phyloP scores from a whole-genome alignment of 176 grass and related monocot genomes.

The Echinochloa phyllopogon region DNA sequence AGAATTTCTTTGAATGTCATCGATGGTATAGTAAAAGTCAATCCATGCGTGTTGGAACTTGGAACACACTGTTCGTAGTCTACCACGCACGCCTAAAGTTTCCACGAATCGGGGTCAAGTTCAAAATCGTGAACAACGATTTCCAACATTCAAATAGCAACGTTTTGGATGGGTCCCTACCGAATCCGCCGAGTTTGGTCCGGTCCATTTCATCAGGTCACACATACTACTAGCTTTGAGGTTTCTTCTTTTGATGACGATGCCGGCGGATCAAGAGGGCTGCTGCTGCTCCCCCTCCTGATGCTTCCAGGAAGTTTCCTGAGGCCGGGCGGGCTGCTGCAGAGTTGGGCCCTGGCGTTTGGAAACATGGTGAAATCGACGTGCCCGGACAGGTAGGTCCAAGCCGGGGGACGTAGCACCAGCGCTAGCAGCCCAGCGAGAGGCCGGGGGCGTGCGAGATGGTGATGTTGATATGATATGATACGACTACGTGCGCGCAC shows the following conservation, averaged over 20 bases:
- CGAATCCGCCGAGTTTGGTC: neutral
- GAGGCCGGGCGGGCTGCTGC: neutral
- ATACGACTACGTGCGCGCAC: neutral
- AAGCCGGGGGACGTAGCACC: neutral
- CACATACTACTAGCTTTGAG: neutral
- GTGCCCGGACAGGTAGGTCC: slow-evolving; percentile 1
- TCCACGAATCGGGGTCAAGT: neutral
- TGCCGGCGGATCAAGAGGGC: neutral
- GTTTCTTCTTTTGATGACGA: neutral
- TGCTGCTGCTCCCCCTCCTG: neutral
- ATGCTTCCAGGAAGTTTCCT: slow-evolving; percentile 36
- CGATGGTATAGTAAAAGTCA: neutral
- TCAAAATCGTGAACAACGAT: neutral
- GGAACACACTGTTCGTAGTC: slow-evolving; percentile 7
- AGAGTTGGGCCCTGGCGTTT: neutral
- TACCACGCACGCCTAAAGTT: neutral
- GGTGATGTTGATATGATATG: neutral
- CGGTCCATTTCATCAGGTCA: neutral
- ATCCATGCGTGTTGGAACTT: neutral
- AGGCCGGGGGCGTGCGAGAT: neutral
- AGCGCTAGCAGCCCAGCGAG: neutral
- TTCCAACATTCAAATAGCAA: slow-evolving; percentile 2
- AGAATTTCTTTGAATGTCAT: neutral
- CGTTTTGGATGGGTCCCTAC: neutral
- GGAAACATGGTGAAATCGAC: slow-evolving; percentile 30